Conservation (phyloP, 2,329 filamentous ascomycete species). For the Teratosphaeriaceae sp. region DNA sequence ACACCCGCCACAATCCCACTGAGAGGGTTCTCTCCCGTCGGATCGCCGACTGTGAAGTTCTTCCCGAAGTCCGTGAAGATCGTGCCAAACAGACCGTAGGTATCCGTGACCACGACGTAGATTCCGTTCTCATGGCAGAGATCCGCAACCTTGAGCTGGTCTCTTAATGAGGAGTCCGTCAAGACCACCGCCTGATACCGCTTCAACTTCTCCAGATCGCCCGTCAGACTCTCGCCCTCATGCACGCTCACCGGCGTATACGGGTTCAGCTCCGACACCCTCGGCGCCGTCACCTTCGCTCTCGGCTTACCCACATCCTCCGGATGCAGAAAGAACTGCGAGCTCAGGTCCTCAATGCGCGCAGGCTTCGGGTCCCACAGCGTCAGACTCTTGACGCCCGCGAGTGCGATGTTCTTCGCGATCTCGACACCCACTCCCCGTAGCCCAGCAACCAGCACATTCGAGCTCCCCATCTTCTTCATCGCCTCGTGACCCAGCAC, state of each 20-base stretch:
- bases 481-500: slow-evolving; percentile 76
- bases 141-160: slow-evolving; percentile 78
- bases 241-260: slow-evolving; percentile 88
- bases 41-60: slow-evolving; percentile 83
- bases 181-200: slow-evolving; percentile 90
- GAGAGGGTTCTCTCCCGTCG: slow-evolving; percentile 81
- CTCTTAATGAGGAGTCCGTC: slow-evolving; percentile 72
- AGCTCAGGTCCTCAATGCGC: slow-evolving; percentile 80
- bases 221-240: slow-evolving; percentile 55
- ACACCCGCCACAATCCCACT: slow-evolving; percentile 88
- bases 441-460: slow-evolving; percentile 84
- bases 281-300: slow-evolving; percentile 77
- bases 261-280: slow-evolving; percentile 89
- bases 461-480: slow-evolving; percentile 98
- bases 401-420: slow-evolving; percentile 96
- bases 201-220: slow-evolving; percentile 74
- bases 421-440: slow-evolving; percentile 96
- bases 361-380: slow-evolving; percentile 84
- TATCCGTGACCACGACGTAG: slow-evolving; percentile 80
- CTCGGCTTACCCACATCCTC: slow-evolving; percentile 89
- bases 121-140: slow-evolving; percentile 94
- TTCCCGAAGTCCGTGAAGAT: slow-evolving; percentile 98
- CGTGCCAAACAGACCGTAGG: slow-evolving; percentile 87
- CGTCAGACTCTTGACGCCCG: slow-evolving; percentile 94
- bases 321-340: slow-evolving; percentile 90